phyloP scores from a whole-genome alignment of 768 basidiomycete genomes.

The Pulveroboletus sp. region DNA sequence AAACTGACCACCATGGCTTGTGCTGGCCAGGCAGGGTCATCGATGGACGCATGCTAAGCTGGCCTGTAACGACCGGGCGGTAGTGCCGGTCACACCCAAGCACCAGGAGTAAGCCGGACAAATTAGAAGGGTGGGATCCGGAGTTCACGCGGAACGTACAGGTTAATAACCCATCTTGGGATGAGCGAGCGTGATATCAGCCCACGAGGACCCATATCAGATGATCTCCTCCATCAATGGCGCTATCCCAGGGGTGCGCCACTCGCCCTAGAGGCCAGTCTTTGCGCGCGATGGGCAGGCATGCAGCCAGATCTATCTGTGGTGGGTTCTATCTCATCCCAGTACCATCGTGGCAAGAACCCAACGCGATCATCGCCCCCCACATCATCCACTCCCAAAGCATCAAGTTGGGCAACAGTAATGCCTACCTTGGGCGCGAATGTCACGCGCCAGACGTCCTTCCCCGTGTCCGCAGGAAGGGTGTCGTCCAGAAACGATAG shows the following conservation, averaged over 20 bases:
- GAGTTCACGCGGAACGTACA: constrained; percentile 28
- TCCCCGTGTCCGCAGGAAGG: constrained; percentile 23
- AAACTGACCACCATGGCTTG: constrained; percentile 8
- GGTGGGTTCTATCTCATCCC: constrained; percentile 26
- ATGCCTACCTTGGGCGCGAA: constrained; percentile 62
- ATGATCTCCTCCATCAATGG: constrained; percentile 21
- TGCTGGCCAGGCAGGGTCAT: constrained; percentile 6
- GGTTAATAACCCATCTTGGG: constrained; percentile 10
- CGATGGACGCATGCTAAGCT: constrained; percentile 5
- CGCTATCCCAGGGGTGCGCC: constrained; percentile 20
- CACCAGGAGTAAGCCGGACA: constrained; percentile 22
- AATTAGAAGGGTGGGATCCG: constrained; percentile 23
- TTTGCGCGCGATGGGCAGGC: constrained; percentile 8
- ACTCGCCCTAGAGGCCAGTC: background rate
- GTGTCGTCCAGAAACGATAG: constrained; percentile 50
- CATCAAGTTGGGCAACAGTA: constrained; percentile 47
- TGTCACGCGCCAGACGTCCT: constrained; percentile 66
- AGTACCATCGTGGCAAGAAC: constrained; percentile 78
- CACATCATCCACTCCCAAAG: constrained; percentile 50
- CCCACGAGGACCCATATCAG: constrained; percentile 16
- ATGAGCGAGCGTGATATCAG: constrained; percentile 9
- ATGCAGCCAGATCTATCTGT: constrained; percentile 2
- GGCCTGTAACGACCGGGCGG: constrained; percentile 13
- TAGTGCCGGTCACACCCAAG: constrained; percentile 14
- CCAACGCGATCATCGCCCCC: constrained; percentile 73